These are phyloP conservation scores for Petunia hybrid DNA, from an alignment of 305 asterid genomes.

Conservation along the genomic window DNA sequence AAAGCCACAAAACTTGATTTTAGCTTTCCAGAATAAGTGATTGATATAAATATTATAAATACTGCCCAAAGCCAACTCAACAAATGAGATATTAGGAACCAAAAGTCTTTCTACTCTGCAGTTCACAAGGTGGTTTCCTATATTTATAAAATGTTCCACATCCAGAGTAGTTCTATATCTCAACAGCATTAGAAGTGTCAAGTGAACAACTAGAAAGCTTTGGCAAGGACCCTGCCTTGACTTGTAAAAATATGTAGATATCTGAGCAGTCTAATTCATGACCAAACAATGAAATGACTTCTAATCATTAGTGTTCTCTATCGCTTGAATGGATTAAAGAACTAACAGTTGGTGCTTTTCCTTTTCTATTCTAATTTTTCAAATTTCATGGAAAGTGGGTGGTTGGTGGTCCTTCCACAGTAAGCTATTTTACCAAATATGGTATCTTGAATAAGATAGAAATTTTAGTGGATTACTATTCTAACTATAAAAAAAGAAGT, in stretches of 20 bases:
- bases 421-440: neutral
- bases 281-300: conserved; percentile 16
- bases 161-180: conserved; percentile 1
- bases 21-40: neutral
- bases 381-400: neutral
- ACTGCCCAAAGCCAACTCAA: conserved; percentile 7
- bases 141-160: neutral
- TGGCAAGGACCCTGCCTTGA: neutral
- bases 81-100: neutral
- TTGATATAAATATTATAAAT: neutral
- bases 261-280: conserved; percentile 9
- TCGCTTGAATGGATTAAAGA: conserved; percentile 12
- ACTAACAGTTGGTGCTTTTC: neutral
- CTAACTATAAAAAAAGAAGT: neutral
- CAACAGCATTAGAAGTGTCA: neutral
- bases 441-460: neutral
- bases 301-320: neutral
- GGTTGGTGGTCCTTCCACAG: conserved; percentile 1
- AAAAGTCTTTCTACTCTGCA: neutral
- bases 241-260: conserved; percentile 8
- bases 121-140: neutral
- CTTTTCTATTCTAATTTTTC: neutral
- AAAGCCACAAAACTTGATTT: no score
- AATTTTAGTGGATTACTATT: neutral
- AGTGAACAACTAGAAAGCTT: no score